Conservation (phyloP, 345 rosid genomes). For the Populus davidiana region DNA sequence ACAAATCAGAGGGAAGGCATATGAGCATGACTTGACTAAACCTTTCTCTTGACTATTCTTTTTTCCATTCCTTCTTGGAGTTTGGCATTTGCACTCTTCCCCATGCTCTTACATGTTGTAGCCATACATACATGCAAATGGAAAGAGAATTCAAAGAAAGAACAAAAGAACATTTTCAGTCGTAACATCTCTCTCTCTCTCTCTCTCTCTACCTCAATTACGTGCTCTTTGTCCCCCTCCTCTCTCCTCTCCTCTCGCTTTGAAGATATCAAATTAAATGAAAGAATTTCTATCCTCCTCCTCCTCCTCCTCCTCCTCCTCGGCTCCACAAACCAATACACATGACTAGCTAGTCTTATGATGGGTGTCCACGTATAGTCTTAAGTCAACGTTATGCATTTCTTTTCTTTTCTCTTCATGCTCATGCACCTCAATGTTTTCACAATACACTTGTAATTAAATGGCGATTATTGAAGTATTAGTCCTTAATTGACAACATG, state of each 20-base stretch:
- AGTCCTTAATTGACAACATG: neutral
- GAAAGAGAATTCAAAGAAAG: neutral
- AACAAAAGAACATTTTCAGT: constrained; percentile 20
- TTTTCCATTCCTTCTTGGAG: constrained; percentile 26
- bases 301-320: neutral
- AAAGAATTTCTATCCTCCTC: neutral
- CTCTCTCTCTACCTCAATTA: constrained; percentile 23
- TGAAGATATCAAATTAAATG: neutral
- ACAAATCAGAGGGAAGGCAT: too few relatives aligned
- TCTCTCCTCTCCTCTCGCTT: neutral
- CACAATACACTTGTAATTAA: neutral
- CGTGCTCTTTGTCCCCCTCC: constrained; percentile 46
- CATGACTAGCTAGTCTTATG: neutral
- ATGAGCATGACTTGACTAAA: constrained; percentile 41
- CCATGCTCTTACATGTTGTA: neutral
- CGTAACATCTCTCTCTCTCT: constrained; percentile 4
- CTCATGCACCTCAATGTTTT: neutral
- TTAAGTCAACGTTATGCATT: neutral
- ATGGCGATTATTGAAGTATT: neutral
- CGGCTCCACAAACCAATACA: neutral
- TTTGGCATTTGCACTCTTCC: constrained; percentile 39
- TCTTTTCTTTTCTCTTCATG: neutral
- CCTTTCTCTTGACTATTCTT: constrained; percentile 26
- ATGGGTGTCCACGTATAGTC: neutral
- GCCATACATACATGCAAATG: neutral